Evolutionary conservation across 352 stramenopile genomes (phyloP).

Genomic region (Phytophthora capsici): DNA sequence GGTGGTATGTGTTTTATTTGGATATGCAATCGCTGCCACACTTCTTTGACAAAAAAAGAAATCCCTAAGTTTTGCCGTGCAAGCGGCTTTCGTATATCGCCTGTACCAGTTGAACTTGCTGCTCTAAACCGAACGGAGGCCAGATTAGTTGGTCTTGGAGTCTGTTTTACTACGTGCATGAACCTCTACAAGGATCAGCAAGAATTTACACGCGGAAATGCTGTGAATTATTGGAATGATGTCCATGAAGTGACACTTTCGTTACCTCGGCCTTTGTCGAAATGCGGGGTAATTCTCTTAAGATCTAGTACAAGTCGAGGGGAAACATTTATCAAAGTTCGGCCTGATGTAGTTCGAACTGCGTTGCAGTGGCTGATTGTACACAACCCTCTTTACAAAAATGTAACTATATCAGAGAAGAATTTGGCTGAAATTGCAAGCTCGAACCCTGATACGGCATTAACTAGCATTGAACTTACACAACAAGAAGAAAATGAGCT

Average conservation of each 20-base stretch:
- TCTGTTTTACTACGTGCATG: constrained; percentile 8
- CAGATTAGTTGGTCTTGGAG: constrained; percentile 6
- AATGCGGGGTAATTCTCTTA: not conserved
- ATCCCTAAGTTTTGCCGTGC: constrained; percentile 12
- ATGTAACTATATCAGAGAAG: constrained; percentile 13
- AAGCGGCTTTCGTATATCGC: constrained; percentile 10
- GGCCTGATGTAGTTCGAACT: constrained; percentile 7
- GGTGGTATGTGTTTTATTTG: not conserved
- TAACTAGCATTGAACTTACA: constrained; percentile 5
- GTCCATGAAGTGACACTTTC: not conserved
- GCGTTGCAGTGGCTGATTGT: constrained; percentile 13
- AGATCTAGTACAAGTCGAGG: not conserved
- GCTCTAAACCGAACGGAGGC: constrained; percentile 14
- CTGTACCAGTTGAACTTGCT: not conserved
- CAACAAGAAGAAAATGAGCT: constrained; percentile 10
- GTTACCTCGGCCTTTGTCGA: not conserved
- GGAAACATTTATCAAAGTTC: not conserved
- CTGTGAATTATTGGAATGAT: constrained; percentile 22
- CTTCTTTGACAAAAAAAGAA: not conserved
- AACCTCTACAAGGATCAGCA: not conserved
- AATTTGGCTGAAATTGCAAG: constrained; percentile 2
- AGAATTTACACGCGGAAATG: not conserved
- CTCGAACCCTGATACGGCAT: not conserved
- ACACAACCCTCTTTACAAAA: constrained; percentile 5
- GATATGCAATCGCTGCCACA: constrained; percentile 4